Percentiles rank a stretch among this genome's conserved stretches.
Evolutionary conservation across 2,329 filamentous ascomycete genomes (phyloP).

Genomic region (Colletotrichum somersetense): DNA sequence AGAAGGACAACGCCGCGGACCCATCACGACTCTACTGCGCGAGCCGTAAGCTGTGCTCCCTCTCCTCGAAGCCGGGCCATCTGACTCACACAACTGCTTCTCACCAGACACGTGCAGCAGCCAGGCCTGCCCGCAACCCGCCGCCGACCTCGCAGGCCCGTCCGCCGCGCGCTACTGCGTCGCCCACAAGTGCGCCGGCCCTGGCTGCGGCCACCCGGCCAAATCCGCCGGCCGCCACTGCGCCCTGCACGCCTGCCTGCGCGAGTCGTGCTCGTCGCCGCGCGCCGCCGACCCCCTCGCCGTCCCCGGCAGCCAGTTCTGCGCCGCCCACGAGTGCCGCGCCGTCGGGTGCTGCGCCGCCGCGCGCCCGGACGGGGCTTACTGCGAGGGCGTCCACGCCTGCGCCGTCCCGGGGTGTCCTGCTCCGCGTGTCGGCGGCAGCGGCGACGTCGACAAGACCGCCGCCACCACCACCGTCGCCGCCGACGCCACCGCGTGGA

Average conservation of each 20-base stretch:
- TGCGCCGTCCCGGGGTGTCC: constrained; percentile 29
- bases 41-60: constrained; percentile 13
- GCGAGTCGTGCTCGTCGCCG: constrained; percentile 29
- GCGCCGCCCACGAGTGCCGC: constrained; percentile 36
- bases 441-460: too few species aligned
- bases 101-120: constrained; percentile 31
- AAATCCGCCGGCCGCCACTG: constrained; percentile 33
- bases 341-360: constrained; percentile 1
- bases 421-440: constrained; percentile 8
- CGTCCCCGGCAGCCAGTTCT: constrained; percentile 28
- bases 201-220: constrained; percentile 24
- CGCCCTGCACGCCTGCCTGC: constrained; percentile 37
- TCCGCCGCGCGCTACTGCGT: constrained; percentile 30
- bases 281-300: constrained; percentile 35
- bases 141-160: constrained; percentile 22
- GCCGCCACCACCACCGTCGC: neutral
- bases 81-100: neutral
- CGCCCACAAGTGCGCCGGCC: constrained; percentile 32
- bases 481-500: neutral
- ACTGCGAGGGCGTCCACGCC: constrained; percentile 38
- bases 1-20: constrained; percentile 20
- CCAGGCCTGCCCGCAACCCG: constrained; percentile 29
- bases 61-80: neutral
- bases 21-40: constrained; percentile 28
- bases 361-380: neutral